These are phyloP conservation scores for Avena insularis DNA, from an alignment of 176 grass and related monocot genomes.

Conservation along the genomic window DNA sequence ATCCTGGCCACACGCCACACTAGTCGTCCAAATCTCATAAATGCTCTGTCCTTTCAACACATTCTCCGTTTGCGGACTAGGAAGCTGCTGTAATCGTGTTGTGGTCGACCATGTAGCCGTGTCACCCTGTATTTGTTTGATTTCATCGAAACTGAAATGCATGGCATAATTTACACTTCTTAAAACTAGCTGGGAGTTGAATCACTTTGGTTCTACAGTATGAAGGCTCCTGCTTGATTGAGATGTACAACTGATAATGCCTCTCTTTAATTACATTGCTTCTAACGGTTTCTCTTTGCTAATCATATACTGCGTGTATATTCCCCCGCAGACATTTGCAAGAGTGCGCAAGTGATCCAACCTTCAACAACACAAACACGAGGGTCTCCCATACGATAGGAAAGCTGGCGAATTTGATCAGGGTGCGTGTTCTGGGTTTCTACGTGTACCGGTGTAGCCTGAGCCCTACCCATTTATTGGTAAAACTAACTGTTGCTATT, in stretches of 20 bases:
- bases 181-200: not conserved
- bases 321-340: slow-evolving; percentile 50
- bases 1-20: not conserved
- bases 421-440: slow-evolving; percentile 44
- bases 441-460: not conserved
- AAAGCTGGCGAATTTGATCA: slow-evolving; percentile 77
- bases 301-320: not conserved
- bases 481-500: not conserved
- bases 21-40: too few species aligned
- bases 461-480: not conserved
- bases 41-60: too few species aligned
- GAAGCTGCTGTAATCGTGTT: not conserved
- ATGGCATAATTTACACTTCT: not conserved
- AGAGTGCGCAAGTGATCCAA: slow-evolving; percentile 50
- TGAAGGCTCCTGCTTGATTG: not conserved
- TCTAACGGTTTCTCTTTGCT: not conserved
- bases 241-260: not conserved
- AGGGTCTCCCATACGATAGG: slow-evolving; percentile 69
- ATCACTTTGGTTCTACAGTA: not conserved
- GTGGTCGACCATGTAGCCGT: not conserved
- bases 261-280: not conserved
- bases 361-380: slow-evolving; percentile 52
- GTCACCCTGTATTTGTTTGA: not conserved
- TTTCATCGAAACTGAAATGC: not conserved
- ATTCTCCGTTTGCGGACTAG: too few species aligned